These are phyloP conservation scores for Prunus davidiana DNA, from an alignment of 306 rosid species.

Conservation along the genomic window DNA sequence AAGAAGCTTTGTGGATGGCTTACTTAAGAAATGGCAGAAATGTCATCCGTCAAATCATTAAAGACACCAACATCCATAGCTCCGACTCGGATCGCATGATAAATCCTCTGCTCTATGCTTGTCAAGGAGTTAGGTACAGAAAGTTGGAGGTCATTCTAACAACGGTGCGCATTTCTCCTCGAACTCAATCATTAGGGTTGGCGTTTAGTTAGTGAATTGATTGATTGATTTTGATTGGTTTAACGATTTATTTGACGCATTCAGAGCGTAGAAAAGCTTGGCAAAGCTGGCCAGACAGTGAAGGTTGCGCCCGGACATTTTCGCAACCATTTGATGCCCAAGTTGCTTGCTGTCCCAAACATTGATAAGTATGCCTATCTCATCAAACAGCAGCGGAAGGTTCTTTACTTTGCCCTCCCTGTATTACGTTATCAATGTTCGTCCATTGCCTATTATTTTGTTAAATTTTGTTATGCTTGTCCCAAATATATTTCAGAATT, in stretches of 20 bases:
- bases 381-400: conserved; percentile 73
- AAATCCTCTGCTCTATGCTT: conserved; percentile 55
- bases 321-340: conserved; percentile 94
- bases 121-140: conserved; percentile 74
- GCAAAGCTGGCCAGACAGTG: conserved; percentile 81
- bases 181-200: neutral
- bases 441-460: neutral
- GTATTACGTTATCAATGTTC: neutral
- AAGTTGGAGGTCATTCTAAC: conserved; percentile 83
- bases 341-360: conserved; percentile 87
- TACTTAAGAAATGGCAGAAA: conserved; percentile 59
- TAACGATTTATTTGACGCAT: conserved; percentile 9
- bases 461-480: conserved; percentile 2
- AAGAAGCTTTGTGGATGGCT: conserved; percentile 32
- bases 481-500: conserved; percentile 42
- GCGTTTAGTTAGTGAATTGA: neutral
- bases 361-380: conserved; percentile 81
- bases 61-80: conserved; percentile 33
- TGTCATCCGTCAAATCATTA: conserved; percentile 50
- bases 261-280: conserved; percentile 73
- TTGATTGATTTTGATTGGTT: neutral
- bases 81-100: conserved; percentile 39
- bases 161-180: conserved; percentile 39
- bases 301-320: conserved; percentile 92
- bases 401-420: neutral